Base-by-base conservation (phyloP, 805 yeast genomes). In the Citeromyces matritensis region DNA sequence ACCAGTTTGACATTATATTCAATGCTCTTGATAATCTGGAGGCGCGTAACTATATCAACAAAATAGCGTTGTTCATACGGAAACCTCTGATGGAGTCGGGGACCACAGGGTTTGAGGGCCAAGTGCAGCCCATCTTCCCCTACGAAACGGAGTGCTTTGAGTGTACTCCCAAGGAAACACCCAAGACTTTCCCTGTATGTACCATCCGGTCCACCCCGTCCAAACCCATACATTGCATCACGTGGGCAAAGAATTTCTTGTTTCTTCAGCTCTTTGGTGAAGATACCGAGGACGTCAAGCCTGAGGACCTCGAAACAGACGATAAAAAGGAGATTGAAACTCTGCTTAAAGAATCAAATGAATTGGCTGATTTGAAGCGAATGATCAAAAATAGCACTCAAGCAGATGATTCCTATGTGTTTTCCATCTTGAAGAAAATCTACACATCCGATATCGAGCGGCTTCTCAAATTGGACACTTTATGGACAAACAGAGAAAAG, bases 161-260 rank as follows among this genome's bases (percentile, higher is more conserved):
- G 38, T 91, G 99, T 53, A 71, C 74, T 15, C 71, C 78, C 4
- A 84, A 88, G 45, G 91, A 74, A 24, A 75, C 93, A 0, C 95
- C 96, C 5, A 85, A 81, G 45, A 67, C 91, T 0, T 91, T 73
- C 50, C 96, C 99, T 0, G 95, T 91, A 2, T 91, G 99, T 51
- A 91, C 98, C 0, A 91, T 91, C 36, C 64, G 99, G 39, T 83
- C 95, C 5, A 91, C 98, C 0, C 99, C 99, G 0, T 82, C 95
- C 0, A 85, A 81, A 47, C 96, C 96, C 0, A 77, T 91, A 5
- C 99, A 91, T 48, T 85, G 95, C 51, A 77, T 91, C 15, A 94
- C 93, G 1, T 91, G 99, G 99, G 94, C 96, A 6, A 91, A 91
- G 48, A 83, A 80, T 42, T 93, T 83, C 46, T 55, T 91, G 32